These are phyloP conservation scores for Begonia loranthoides DNA, from an alignment of 306 rosid genomes.

Conservation along the genomic window DNA sequence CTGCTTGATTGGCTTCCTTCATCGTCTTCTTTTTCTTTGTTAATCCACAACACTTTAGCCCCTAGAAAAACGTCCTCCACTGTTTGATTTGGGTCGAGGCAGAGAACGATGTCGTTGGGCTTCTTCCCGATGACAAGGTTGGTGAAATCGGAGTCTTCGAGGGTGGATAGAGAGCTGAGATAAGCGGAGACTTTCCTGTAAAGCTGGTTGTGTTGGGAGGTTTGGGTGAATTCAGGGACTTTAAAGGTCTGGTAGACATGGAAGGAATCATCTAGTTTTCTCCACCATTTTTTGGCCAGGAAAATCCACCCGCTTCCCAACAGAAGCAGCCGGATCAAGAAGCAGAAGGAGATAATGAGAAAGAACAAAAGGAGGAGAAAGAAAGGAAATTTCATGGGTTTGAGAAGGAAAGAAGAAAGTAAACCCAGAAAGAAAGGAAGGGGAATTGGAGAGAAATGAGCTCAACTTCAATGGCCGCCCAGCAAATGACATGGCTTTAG, in stretches of 20 bases:
- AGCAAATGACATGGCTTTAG: no score
- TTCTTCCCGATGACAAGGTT: slow-evolving; percentile 48
- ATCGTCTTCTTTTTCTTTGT: not conserved
- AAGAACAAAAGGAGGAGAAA: slow-evolving; percentile 10
- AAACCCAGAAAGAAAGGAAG: not conserved
- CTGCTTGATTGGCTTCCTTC: not conserved
- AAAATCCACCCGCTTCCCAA: slow-evolving; percentile 58
- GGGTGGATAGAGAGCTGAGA: slow-evolving; percentile 50
- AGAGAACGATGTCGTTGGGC: slow-evolving; percentile 58
- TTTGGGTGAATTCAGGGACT: slow-evolving; percentile 59
- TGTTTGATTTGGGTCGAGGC: slow-evolving; percentile 45
- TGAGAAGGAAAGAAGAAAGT: not conserved
- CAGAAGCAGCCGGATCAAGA: slow-evolving; percentile 34
- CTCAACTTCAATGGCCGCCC: no score
- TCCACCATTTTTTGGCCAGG: slow-evolving; percentile 27
- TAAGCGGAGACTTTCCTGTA: slow-evolving; percentile 42
- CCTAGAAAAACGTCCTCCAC: slow-evolving; percentile 61
- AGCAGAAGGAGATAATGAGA: slow-evolving; percentile 2
- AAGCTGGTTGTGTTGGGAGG: slow-evolving; percentile 48
- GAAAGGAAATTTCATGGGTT: slow-evolving; percentile 11
- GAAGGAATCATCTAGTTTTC: slow-evolving; percentile 35
- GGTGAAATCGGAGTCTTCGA: slow-evolving; percentile 71
- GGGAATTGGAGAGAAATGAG: not conserved
- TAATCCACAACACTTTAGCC: slow-evolving; percentile 41
- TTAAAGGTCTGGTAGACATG: slow-evolving; percentile 64